Base-by-base conservation (phyloP, 371 early-diverging fungal genomes). In the Lichtheimia ramosa region DNA sequence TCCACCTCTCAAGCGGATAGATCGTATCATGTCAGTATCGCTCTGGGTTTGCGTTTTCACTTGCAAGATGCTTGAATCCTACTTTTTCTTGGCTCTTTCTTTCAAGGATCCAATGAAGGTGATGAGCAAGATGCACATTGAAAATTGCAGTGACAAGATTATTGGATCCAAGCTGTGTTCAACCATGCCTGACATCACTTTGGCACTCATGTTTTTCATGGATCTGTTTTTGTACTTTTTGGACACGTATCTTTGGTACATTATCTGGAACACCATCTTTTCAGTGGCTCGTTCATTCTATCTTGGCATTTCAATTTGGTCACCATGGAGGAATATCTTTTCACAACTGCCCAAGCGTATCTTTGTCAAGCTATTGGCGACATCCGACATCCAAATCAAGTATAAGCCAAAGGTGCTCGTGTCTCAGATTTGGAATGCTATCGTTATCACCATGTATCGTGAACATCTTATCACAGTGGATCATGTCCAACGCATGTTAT, bases 231-330 rank as follows among this genome's bases (percentile, higher is more conserved):
- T 95, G 23, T 94, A 91, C 73, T 93, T 94, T 74, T 72, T 94
- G 68, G 95, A 94, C 59, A 92, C 95, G 0, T 95, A 94, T 64
- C 79, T 95, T 43, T 95, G 96, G 95, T 95, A 93, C 66, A 91
- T 93, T 43, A 89, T 92, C 52, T 92, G 90, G 89, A 92, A 87
- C 72, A 88, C 90, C 2, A 67, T 90, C 27, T 90, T 93, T 58
- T 92, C 92, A 0, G 91, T 93, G 20, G 84, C 86, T 20, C 80
- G 87, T 43, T 88, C 94, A 1, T 91, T 95, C 57, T 85, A 89
- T 51, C 83, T 91, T 14, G 94, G 93, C 28, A 83, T 92, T 28
- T 93, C 93, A 2, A 90, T 93, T 56, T 89, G 92, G 86, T 88
- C 93, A 0, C 92, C 94, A 4, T 93, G 93, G 94, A 82, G 93